phyloP scores from a whole-genome alignment of 306 rosid genomes.

The Rubus parviflorus region DNA sequence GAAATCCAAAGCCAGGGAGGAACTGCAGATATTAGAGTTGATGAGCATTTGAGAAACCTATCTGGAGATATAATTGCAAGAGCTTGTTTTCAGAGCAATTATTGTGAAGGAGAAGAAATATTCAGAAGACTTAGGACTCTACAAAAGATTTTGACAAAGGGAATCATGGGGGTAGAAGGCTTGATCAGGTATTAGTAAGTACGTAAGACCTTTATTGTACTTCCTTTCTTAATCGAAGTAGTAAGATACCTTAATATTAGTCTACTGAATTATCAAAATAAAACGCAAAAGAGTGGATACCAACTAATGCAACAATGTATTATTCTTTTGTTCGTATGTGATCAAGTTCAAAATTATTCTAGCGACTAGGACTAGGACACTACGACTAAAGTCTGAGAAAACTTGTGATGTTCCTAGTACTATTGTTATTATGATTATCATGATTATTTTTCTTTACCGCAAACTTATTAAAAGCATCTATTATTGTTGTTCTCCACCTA shows the following conservation, averaged over 20 bases:
- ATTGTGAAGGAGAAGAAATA: slow-evolving; percentile 52
- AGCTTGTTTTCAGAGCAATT: slow-evolving; percentile 65
- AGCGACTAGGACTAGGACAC: neutral
- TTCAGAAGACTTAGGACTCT: slow-evolving; percentile 53
- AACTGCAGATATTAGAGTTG: slow-evolving; percentile 38
- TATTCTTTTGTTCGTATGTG: no score
- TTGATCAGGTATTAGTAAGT: neutral
- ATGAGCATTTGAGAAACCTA: slow-evolving; percentile 46
- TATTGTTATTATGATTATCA: neutral
- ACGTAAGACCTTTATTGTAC: neutral
- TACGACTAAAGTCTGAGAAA: neutral
- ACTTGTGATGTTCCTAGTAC: neutral
- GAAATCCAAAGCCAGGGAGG: slow-evolving; percentile 41
- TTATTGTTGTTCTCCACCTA: neutral
- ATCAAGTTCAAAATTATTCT: no score
- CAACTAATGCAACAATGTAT: no score
- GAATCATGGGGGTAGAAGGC: slow-evolving; percentile 44
- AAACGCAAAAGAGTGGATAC: neutral
- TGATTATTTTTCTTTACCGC: no score
- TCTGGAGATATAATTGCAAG: slow-evolving; percentile 53
- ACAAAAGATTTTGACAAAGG: slow-evolving; percentile 41
- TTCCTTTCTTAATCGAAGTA: neutral
- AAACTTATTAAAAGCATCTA: neutral
- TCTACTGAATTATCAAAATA: neutral
- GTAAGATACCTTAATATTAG: neutral